Base-by-base conservation (phyloP, 768 basidiomycete genomes). In the Lactarius hengduanensis region DNA sequence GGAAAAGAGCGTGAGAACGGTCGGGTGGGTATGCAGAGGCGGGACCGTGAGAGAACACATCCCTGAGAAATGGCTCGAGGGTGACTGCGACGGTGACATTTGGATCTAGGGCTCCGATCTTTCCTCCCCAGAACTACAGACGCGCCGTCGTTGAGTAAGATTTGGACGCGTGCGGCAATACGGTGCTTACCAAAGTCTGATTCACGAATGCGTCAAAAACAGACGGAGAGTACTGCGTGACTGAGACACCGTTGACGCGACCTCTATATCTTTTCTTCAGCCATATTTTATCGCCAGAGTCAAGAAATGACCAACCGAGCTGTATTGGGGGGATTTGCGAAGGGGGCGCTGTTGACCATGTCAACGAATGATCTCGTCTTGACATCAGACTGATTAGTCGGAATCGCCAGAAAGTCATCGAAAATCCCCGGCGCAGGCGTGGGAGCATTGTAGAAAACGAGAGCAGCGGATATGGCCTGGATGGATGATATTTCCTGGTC, bases 381-480 rank as follows among this genome's bases (percentile, higher is more conserved):
- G 16, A 67, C 57, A 10, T 62, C 62, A 1, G 18, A 38, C 26
- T 38, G 18, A 20, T 57, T 40, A 5, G 40, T 11, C 0, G 67
- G 67, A 18, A 71, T 58, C 41, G 58, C 68, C 28, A 71, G 28
- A 22, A 72, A 30, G 30, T 30, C 30, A 30, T 30, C 30, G 30
- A 30, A 30, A 26, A 26, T 26, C 1, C 26, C 26, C 26, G 26
- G 26, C 26, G 26, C 26, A 26, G 26, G 26, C 1, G 26, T 26
- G 26, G 26, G 26, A 26, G 26, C 26, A 26, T 26, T 26, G 26
- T 26, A 26, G 1, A 26, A 26, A 26, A 26, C 1, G 26, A 26
- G 1, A 26, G 26, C 26, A 26, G 26, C 26, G 1, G 26, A 26
- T 26, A 26, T 26, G 26, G 1, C 26, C 26, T 26, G 1, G 26